Percentiles rank a stretch among this genome's conserved stretches.
These are phyloP conservation scores for Chaetomium olivaceum DNA, from an alignment of 2,329 filamentous ascomycete species.

Conservation along the genomic window DNA sequence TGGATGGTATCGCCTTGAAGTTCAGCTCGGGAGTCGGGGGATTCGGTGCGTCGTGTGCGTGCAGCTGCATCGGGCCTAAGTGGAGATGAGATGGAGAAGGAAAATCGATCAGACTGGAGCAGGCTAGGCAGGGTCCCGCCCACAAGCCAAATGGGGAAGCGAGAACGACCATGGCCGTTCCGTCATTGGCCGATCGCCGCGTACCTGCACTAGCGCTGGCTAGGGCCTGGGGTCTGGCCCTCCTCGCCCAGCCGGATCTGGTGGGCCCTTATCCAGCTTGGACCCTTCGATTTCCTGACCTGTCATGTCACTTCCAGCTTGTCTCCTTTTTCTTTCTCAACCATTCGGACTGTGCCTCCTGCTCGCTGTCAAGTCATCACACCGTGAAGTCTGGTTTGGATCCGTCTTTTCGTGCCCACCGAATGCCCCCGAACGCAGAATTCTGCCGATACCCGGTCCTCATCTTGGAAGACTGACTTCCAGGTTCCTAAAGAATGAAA, in stretches of 20 bases:
- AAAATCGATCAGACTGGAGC: constrained; percentile 6
- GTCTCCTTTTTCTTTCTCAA: constrained; percentile 1
- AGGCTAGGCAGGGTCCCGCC: background rate
- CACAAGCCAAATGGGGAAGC: constrained; percentile 15
- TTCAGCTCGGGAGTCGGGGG: constrained; percentile 10
- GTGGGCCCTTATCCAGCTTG: background rate
- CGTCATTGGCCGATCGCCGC: background rate
- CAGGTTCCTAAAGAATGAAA: no score
- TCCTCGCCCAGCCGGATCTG: background rate
- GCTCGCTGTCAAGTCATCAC: background rate
- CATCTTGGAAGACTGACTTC: background rate
- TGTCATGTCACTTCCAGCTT: background rate
- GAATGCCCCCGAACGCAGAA: background rate
- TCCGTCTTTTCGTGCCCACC: background rate
- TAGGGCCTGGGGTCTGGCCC: constrained; percentile 2
- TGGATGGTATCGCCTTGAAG: background rate
- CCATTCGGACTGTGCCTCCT: background rate
- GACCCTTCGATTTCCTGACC: constrained; percentile 1
- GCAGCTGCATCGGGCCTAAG: background rate
- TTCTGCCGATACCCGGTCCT: background rate
- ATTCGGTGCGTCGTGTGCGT: background rate
- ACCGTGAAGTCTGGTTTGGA: background rate
- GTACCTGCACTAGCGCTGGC: constrained; percentile 23
- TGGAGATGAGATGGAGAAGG: background rate
- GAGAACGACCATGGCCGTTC: background rate